Conservation (phyloP, 116 monocot species). For the Dioscorea cayenensis region DNA sequence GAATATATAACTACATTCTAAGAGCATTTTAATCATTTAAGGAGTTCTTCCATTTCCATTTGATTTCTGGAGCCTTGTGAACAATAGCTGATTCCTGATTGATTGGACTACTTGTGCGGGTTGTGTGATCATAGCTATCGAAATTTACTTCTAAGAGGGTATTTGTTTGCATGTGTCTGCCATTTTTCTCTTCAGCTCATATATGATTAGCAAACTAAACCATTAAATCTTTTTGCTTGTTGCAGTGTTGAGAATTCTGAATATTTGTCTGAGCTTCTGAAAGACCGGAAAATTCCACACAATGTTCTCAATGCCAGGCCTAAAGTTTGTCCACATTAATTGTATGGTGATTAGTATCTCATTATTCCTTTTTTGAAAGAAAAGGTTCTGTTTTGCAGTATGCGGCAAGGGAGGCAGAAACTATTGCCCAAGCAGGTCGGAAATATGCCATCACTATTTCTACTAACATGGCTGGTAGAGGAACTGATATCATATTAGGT, state of each 20-base stretch:
- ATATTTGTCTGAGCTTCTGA: slow-evolving; percentile 83
- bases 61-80: background rate
- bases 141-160: background rate
- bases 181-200: background rate
- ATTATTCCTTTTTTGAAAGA: no score
- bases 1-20: no score
- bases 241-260: slow-evolving; percentile 99
- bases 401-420: slow-evolving; percentile 98
- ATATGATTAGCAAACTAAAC: background rate
- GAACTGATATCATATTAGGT: slow-evolving; percentile 98
- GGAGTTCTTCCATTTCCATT: background rate
- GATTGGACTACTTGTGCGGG: no score
- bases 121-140: background rate
- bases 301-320: slow-evolving; percentile 99
- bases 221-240: background rate
- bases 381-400: slow-evolving; percentile 38
- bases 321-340: slow-evolving; percentile 44
- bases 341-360: no score
- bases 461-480: slow-evolving; percentile 99
- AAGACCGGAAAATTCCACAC: slow-evolving; percentile 66
- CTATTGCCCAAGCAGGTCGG: slow-evolving; percentile 94
- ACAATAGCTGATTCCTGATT: no score
- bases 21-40: no score
- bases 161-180: background rate
- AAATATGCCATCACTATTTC: slow-evolving; percentile 98